A percentile compares a stretch with the other conserved stretches of the same genome.
These are phyloP conservation scores for Kuraishia borneana DNA, from an alignment of 805 yeast genomes.

Conservation along the genomic window DNA sequence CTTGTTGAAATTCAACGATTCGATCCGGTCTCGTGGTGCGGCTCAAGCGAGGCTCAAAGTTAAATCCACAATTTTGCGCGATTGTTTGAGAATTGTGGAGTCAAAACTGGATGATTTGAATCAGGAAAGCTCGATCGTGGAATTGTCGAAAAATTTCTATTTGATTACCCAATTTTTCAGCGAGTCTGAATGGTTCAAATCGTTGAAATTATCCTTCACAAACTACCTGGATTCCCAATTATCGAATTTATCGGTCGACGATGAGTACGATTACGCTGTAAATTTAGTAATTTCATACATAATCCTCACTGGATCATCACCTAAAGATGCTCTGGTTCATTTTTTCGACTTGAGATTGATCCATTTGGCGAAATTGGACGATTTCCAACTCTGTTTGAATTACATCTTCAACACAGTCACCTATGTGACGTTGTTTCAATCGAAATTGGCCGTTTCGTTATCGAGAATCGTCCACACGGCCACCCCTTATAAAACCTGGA, in stretches of 20 bases:
- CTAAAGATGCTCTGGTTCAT: slow-evolving; percentile 12
- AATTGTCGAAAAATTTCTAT: slow-evolving; percentile 14
- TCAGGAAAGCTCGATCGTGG: slow-evolving; percentile 7
- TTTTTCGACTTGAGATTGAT: slow-evolving; percentile 11
- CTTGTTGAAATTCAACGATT: slow-evolving; percentile 9
- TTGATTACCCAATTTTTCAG: slow-evolving; percentile 12
- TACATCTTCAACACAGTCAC: slow-evolving; percentile 19
- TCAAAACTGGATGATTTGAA: slow-evolving; percentile 1
- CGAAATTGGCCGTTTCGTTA: slow-evolving; percentile 12
- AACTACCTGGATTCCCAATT: slow-evolving; percentile 11
- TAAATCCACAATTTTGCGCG: slow-evolving; percentile 11
- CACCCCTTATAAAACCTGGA: slow-evolving; percentile 14
- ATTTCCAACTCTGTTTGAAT: slow-evolving; percentile 14
- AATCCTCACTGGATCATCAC: slow-evolving; percentile 8
- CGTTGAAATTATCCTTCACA: slow-evolving; percentile 9
- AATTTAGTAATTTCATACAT: slow-evolving; percentile 14
- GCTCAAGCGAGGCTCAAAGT: slow-evolving; percentile 7
- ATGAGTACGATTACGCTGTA: slow-evolving; percentile 16
- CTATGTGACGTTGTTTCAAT: slow-evolving; percentile 10
- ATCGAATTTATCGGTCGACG: slow-evolving; percentile 11
- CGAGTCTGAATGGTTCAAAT: slow-evolving; percentile 7
- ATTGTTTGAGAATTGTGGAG: slow-evolving; percentile 15
- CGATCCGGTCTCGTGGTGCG: slow-evolving; percentile 2
- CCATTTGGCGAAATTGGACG: slow-evolving; percentile 6
- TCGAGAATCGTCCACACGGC: slow-evolving; percentile 8